These are phyloP conservation scores for Cryphonectria japonica DNA, from an alignment of 2,329 filamentous ascomycete genomes.

Conservation along the genomic window DNA sequence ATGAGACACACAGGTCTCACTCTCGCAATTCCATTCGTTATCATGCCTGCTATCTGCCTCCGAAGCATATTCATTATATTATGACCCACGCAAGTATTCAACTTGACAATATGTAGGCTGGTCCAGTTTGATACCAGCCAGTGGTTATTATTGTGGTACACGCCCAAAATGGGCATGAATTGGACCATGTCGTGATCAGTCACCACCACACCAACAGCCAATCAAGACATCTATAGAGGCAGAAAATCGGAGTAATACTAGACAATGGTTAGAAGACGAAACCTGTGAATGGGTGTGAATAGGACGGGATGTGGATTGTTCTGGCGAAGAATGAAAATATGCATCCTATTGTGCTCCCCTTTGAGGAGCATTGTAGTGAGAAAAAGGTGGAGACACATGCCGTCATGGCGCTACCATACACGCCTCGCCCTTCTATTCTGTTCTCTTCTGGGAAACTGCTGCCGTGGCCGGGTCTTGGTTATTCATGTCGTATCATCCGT, in stretches of 20 bases:
- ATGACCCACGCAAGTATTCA: neutral
- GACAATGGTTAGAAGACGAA: conserved; percentile 16
- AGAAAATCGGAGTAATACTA: neutral
- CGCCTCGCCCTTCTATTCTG: neutral
- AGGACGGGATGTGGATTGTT: conserved; percentile 17
- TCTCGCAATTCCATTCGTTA: neutral
- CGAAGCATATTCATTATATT: neutral
- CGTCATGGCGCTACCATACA: neutral
- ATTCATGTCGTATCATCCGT: neutral
- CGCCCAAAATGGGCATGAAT: conserved; percentile 14
- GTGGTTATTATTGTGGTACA: conserved; percentile 6
- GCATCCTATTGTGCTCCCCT: conserved; percentile 27
- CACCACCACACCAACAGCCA: conserved; percentile 1
- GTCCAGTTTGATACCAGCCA: neutral
- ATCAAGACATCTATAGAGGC: neutral
- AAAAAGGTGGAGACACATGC: neutral
- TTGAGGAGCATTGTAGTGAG: conserved; percentile 22
- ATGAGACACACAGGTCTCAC: neutral
- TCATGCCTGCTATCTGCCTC: neutral
- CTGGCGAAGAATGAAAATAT: neutral
- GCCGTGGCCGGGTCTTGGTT: neutral
- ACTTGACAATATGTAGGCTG: conserved; percentile 7
- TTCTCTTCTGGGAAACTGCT: neutral
- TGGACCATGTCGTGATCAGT: neutral
- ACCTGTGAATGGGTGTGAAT: conserved; percentile 22